Percentiles rank a stretch among this genome's conserved stretches.
phyloP scores from a whole-genome alignment of 2,329 filamentous ascomycete species.

The Cladobotryum protrusum region DNA sequence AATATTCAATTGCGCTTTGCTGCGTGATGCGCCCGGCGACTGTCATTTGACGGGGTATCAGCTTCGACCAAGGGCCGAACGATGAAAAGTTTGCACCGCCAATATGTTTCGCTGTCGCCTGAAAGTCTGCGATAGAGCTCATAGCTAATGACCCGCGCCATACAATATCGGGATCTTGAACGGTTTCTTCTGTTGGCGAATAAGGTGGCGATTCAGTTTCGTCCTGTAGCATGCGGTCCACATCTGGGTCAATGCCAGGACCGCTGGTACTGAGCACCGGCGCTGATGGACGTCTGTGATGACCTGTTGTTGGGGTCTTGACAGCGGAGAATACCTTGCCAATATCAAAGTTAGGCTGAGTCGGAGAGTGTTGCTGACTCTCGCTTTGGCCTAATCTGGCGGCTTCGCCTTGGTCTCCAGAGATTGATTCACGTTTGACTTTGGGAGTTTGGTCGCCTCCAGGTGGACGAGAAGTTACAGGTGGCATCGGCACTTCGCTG shows the following conservation, averaged over 20 bases:
- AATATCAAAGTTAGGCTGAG: conserved; percentile 66
- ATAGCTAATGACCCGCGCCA: conserved; percentile 75
- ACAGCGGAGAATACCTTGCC: conserved; percentile 80
- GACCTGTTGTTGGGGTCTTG: conserved; percentile 58
- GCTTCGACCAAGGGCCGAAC: conserved; percentile 62
- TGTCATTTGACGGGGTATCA: conserved; percentile 64
- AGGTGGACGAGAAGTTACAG: conserved; percentile 13
- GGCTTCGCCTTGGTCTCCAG: conserved; percentile 21
- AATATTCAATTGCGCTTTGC: conserved; percentile 80
- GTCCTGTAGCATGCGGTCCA: conserved; percentile 82
- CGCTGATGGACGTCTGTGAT: conserved; percentile 43
- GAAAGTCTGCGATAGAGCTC: conserved; percentile 69
- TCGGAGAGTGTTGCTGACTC: conserved; percentile 46
- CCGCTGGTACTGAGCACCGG: conserved; percentile 42
- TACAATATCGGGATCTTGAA: conserved; percentile 60
- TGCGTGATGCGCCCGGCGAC: conserved; percentile 78
- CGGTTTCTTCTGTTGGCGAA: conserved; percentile 64
- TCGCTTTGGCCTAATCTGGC: conserved; percentile 32
- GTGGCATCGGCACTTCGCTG: conserved; percentile 29
- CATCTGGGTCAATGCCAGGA: conserved; percentile 73
- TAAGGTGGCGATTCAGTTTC: conserved; percentile 76
- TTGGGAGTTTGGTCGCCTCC: conserved; percentile 14
- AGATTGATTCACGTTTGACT: conserved; percentile 32
- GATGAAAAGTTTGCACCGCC: conserved; percentile 72
- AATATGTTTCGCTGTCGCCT: conserved; percentile 72